phyloP scores from a whole-genome alignment of 192 early-diverging fungal genomes.

The Coemansia sp. region DNA sequence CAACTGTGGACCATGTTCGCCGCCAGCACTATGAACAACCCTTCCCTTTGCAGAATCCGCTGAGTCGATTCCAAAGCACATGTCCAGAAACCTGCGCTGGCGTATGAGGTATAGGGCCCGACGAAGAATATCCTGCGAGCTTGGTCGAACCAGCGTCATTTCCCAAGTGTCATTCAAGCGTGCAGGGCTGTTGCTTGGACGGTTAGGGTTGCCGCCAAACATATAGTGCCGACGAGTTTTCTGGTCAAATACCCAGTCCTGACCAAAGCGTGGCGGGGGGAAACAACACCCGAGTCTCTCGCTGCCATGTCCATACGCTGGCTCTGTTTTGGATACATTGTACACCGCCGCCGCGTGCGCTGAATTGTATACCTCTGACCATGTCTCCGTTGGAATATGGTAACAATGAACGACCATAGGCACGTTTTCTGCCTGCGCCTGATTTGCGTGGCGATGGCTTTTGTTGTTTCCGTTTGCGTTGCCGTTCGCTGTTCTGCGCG shows the following conservation, averaged over 20 bases:
- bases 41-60: neutral
- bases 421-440: constrained; percentile 22
- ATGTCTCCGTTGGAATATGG: constrained; percentile 56
- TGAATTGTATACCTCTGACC: constrained; percentile 51
- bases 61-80: constrained; percentile 57
- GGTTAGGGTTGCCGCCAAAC: constrained; percentile 90
- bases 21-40: neutral
- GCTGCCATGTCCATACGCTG: neutral
- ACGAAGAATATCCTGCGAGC: constrained; percentile 66
- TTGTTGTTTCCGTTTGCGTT: neutral
- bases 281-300: constrained; percentile 18
- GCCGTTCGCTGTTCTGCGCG: neutral
- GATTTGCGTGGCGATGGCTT: constrained; percentile 2
- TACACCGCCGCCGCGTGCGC: constrained; percentile 21
- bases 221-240: constrained; percentile 72
- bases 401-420: constrained; percentile 51
- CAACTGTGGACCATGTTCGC: neutral
- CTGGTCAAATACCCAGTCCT: constrained; percentile 87
- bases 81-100: constrained; percentile 77
- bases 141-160: constrained; percentile 51
- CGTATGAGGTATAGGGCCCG: constrained; percentile 76
- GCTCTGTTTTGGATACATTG: constrained; percentile 45
- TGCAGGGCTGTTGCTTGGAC: constrained; percentile 44
- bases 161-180: constrained; percentile 55
- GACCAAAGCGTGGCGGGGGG: constrained; percentile 89